phyloP scores from a whole-genome alignment of 1,284 basidiomycete species.

The Sporisorium iseilematis-ciliati region DNA sequence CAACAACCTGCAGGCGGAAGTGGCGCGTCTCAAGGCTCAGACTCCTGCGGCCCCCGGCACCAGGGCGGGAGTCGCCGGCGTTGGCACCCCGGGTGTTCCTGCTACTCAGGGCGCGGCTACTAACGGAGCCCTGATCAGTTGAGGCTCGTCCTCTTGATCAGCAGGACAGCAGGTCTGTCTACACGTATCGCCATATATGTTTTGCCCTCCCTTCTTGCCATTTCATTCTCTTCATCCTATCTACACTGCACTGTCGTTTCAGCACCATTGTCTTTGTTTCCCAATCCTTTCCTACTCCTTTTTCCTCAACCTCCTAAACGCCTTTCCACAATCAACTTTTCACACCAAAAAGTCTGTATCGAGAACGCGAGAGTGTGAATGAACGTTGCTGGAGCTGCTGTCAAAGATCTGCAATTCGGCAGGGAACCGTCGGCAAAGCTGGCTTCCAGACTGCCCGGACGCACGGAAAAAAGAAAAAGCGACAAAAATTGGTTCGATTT shows the following conservation, averaged over 20 bases:
- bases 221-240: not conserved
- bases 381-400: too few species aligned
- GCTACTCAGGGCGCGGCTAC: not conserved
- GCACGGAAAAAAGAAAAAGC: too few species aligned
- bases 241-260: too few species aligned
- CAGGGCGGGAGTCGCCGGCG: not conserved
- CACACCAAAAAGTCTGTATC: too few species aligned
- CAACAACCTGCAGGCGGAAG: constrained; percentile 3
- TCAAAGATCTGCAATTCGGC: too few species aligned
- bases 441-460: too few species aligned
- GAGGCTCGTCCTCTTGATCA: not conserved
- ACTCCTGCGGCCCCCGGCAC: not conserved
- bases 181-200: constrained; percentile 3
- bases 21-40: constrained; percentile 10
- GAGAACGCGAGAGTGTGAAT: too few species aligned
- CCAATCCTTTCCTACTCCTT: too few species aligned
- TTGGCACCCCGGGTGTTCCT: not conserved
- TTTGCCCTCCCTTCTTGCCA: not conserved
- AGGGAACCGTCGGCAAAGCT: too few species aligned
- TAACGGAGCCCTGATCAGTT: not conserved
- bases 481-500: not conserved
- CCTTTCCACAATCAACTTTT: too few species aligned
- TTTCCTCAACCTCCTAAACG: too few species aligned
- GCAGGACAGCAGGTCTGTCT: not conserved
- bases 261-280: too few species aligned